Evolutionary conservation across 2,329 filamentous ascomycete species (phyloP), one percentile per base, ranked within the genome.

Genomic region (Blastomyces emzantsi): DNA sequence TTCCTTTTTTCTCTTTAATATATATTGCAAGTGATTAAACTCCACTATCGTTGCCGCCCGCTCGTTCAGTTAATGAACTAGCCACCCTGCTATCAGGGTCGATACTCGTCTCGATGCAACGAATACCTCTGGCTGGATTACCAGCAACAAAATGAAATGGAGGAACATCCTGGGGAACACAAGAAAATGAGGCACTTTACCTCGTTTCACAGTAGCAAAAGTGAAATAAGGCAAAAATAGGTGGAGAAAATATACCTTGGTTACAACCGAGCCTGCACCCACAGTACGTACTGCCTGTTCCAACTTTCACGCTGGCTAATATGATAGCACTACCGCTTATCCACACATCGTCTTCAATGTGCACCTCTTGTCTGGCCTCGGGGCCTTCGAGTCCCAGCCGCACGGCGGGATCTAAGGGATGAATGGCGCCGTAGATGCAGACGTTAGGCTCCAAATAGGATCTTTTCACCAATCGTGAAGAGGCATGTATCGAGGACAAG

Each of bases 231-330:
- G 9, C 2, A 30, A 41, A 39, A 58, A 22, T 41, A 17, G 11
- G 56, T 49, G 19, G 43, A 28, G 28, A 41, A 9, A 57, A 30
- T 68, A 61, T 66, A 81, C 81, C 77, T 88, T 93, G 1, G 90
- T 93, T 30, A 95, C 90, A 4, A 95, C 89, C 72, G 87, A 90
- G 1, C 88, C 90, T 1, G 91, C 90, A 1, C 90, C 91, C 65
- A 95, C 82, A n/a, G n/a, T n/a, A n/a, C 0, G 87, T 89, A 4
- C 79, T 81, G 0, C 90, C 90, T 63, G 82, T 80, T 0, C 91
- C 90, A 67, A 96, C 87, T 0, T 83, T 92, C 30, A 96, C 85
- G 0, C 91, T 90, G 0, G 89, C 85, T 52, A 92, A 77, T 19
- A 96, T 83, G 28, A 81, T 84, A 5, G 85, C 86, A 70, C 86